Evolutionary conservation across 345 rosid genomes (phyloP), one percentile per base, ranked within the genome.

Genomic region (Anastatica hierochuntica): DNA sequence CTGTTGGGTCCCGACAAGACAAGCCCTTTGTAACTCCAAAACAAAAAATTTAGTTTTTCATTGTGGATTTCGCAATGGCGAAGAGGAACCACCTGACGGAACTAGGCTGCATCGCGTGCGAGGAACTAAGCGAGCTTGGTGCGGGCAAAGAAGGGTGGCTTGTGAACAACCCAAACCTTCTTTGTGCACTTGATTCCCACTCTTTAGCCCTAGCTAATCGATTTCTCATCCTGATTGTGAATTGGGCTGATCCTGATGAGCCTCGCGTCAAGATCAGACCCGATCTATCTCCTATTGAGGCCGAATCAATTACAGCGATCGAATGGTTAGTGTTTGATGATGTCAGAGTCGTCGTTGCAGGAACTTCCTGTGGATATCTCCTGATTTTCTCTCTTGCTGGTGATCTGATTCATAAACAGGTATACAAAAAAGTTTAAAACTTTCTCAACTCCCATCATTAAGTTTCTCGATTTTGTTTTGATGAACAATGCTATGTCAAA

Each of bases 141-240:
- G 95, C 98, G 2, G 98, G 98, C 1, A 83, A 81, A 63, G 96
- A 92, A 68, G 94, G 95, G 1, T 88, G 98, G 98, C 83, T 88
- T 2, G 81, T 69, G 17, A 73, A 85, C 37, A 75, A 74, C 20
- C 84, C 90, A 0, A 72, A 70, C 59, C 71, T 88, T 18, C 66
- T 72, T 4, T 79, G 79, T 73, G 88, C 98, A 1, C 83, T 88
- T 13, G 95, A 83, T 64, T 62, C 75, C 17, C 86, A 83, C 61
- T 75, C 82, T 24, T 26, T 88, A 49, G 88, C 96, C 56, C 56
- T 88, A 57, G 85, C 96, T 53, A 78, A 77, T 64, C 74, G 76
- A 11, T 69, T 23, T 56, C 48, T 78, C 39, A 63, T 88, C 14
- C 38, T 88, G 65, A 55, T 92, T 38, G 69, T 78, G 37, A 74